Conservation (phyloP, 2,329 filamentous ascomycete species). For the Penicillium verrucosum region DNA sequence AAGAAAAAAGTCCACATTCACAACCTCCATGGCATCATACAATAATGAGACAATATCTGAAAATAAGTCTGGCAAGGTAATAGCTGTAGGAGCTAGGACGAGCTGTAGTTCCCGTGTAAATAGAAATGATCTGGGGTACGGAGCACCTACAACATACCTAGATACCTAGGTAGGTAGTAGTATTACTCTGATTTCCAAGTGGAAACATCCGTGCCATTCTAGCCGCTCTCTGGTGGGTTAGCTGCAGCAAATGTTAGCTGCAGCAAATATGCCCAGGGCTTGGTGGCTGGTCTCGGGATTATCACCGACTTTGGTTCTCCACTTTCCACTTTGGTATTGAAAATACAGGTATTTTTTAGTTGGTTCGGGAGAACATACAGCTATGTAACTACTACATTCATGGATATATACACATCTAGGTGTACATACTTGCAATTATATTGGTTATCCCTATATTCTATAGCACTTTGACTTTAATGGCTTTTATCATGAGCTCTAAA, state of each 20-base stretch:
- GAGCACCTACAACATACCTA: too few relatives aligned
- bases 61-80: background rate
- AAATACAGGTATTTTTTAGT: conserved; percentile 1
- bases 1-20: too few relatives aligned
- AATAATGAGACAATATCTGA: too few relatives aligned
- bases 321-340: conserved; percentile 10
- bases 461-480: background rate
- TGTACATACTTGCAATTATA: background rate
- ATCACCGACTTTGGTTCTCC: conserved; percentile 19
- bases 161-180: too few relatives aligned
- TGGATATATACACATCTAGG: too few relatives aligned
- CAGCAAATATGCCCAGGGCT: conserved; percentile 9
- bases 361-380: background rate
- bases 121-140: background rate
- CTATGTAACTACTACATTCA: too few relatives aligned
- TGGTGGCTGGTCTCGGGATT: conserved; percentile 20
- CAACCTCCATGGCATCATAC: too few relatives aligned
- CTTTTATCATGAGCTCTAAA: background rate
- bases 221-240: conserved; percentile 17
- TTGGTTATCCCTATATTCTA: background rate
- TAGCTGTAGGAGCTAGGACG: background rate
- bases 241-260: conserved; percentile 21
- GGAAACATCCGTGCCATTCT: conserved; percentile 1
- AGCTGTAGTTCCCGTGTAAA: background rate
- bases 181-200: background rate